Percentiles rank a stretch among this genome's conserved stretches.
These are phyloP conservation scores for Daldinia vernicosa DNA, from an alignment of 495 filamentous ascomycete genomes.

Conservation along the genomic window DNA sequence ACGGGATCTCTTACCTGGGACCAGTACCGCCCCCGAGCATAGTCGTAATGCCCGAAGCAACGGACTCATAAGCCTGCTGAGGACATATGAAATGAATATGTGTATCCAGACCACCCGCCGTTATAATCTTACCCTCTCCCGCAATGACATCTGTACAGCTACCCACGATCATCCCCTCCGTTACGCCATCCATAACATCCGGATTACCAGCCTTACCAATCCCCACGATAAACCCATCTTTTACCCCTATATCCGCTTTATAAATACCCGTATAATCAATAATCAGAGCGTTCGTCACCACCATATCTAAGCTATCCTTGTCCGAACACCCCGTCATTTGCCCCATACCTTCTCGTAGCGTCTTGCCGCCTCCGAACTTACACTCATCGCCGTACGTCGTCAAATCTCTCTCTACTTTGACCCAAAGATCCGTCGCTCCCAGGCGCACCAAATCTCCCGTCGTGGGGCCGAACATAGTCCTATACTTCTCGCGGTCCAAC, in stretches of 20 bases:
- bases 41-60: conserved; percentile 90
- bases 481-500: conserved; percentile 82
- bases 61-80: conserved; percentile 87
- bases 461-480: conserved; percentile 92
- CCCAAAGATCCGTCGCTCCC: conserved; percentile 88
- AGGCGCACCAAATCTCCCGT: conserved; percentile 84
- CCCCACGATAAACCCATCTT: conserved; percentile 84
- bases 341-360: conserved; percentile 94
- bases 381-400: conserved; percentile 93
- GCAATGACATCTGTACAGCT: conserved; percentile 96
- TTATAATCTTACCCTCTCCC: conserved; percentile 91
- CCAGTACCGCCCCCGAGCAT: conserved; percentile 94
- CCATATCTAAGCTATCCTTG: conserved; percentile 78
- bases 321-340: conserved; percentile 82
- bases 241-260: conserved; percentile 97
- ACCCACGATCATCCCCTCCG: conserved; percentile 81
- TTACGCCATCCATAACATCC: conserved; percentile 92
- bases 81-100: conserved; percentile 98
- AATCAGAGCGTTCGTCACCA: conserved; percentile 92
- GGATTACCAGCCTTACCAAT: conserved; percentile 98
- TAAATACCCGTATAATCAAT: conserved; percentile 93
- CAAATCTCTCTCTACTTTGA: conserved; percentile 88
- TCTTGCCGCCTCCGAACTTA: conserved; percentile 95
- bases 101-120: conserved; percentile 89
- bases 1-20: conserved; percentile 63